Percentiles rank a stretch among this genome's conserved stretches.
phyloP scores from a whole-genome alignment of 352 stramenopile species.

The Globisporangium emineosum region DNA sequence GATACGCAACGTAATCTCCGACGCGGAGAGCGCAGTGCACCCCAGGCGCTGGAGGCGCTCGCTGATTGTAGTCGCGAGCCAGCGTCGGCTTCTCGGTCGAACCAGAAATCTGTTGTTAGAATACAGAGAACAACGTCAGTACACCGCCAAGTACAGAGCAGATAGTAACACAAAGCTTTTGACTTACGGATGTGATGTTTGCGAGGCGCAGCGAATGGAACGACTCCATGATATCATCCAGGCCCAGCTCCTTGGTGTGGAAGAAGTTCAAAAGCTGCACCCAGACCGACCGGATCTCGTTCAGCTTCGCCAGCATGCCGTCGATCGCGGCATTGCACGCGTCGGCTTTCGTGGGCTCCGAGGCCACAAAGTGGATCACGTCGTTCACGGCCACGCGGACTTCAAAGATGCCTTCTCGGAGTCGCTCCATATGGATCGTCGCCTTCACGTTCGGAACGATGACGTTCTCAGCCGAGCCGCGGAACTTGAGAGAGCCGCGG shows the following conservation, averaged over 20 bases:
- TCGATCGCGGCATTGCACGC: slow-evolving; percentile 62
- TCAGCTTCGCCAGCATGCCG: slow-evolving; percentile 50
- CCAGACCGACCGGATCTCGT: slow-evolving; percentile 51
- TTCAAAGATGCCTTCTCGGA: slow-evolving; percentile 56
- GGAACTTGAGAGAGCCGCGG: slow-evolving; percentile 59
- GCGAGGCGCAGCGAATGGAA: slow-evolving; percentile 63
- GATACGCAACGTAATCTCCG: slow-evolving; percentile 41
- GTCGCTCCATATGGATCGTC: slow-evolving; percentile 59
- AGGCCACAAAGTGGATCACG: slow-evolving; percentile 47
- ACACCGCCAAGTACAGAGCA: neutral
- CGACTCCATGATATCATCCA: slow-evolving; percentile 44
- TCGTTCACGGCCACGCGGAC: slow-evolving; percentile 65
- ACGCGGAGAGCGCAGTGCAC: slow-evolving; percentile 40
- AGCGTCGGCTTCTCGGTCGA: slow-evolving; percentile 28
- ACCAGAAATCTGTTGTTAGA: slow-evolving; percentile 36
- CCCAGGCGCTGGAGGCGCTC: slow-evolving; percentile 14
- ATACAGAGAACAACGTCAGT: slow-evolving; percentile 1
- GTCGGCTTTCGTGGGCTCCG: slow-evolving; percentile 43
- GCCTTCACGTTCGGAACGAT: slow-evolving; percentile 70
- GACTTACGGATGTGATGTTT: slow-evolving; percentile 62
- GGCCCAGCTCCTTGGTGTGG: slow-evolving; percentile 53
- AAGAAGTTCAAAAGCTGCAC: slow-evolving; percentile 71
- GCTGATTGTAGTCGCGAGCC: neutral
- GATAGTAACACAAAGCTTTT: neutral
- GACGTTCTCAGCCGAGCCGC: slow-evolving; percentile 34